A percentile compares a stretch with the other conserved stretches of the same genome.
Evolutionary conservation across 2,329 filamentous ascomycete genomes (phyloP).

Genomic region (Cladophialophora chaetospira): DNA sequence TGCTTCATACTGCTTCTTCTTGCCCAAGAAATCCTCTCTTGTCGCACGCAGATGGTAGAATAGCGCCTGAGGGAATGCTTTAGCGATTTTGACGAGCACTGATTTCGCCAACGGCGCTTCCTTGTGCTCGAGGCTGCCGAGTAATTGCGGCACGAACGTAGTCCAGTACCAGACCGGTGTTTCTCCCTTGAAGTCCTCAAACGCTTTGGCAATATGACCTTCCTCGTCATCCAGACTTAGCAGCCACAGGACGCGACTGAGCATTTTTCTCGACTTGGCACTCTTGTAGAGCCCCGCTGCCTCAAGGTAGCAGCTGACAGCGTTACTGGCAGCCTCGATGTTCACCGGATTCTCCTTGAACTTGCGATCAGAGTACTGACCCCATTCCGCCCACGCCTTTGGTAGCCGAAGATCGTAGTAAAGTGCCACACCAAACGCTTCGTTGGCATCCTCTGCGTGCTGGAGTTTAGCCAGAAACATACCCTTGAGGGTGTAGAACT

Average conservation of each 20-base stretch:
- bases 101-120: conserved; percentile 84
- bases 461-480: conserved; percentile 97
- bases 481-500: conserved; percentile 98
- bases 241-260: conserved; percentile 92
- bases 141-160: conserved; percentile 93
- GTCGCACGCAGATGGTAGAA: conserved; percentile 95
- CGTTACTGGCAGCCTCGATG: conserved; percentile 81
- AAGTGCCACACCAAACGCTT: conserved; percentile 89
- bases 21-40: conserved; percentile 86
- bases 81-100: conserved; percentile 90
- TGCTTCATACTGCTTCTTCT: conserved; percentile 66
- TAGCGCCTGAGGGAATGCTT: conserved; percentile 90
- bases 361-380: conserved; percentile 93
- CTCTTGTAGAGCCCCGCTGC: conserved; percentile 97
- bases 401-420: conserved; percentile 95
- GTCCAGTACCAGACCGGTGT: conserved; percentile 99
- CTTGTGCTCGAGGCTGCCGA: conserved; percentile 87
- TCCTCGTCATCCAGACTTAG: conserved; percentile 89
- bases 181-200: conserved; percentile 96
- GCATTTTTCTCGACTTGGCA: conserved; percentile 89
- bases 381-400: conserved; percentile 99
- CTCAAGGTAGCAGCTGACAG: conserved; percentile 93
- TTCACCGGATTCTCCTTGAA: conserved; percentile 90
- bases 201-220: conserved; percentile 78
- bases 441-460: conserved; percentile 87